These are phyloP conservation scores for Citrullus mucosospermus DNA, from an alignment of 306 rosid genomes.

Conservation along the genomic window DNA sequence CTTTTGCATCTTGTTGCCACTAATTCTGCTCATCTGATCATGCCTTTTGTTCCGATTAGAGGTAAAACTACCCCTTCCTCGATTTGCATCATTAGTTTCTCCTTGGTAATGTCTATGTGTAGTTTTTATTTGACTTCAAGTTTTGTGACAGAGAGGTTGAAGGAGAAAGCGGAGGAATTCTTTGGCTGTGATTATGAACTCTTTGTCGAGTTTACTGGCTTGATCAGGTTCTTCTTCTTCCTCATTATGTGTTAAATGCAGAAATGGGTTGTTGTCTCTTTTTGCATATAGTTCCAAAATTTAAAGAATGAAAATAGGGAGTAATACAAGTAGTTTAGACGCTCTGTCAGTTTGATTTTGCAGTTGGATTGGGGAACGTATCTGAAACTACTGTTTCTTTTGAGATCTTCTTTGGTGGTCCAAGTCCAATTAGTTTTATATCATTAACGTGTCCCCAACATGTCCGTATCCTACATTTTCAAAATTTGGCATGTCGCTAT, in stretches of 20 bases:
- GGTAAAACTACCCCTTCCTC: constrained; percentile 15
- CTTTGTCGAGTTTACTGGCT: constrained; percentile 79
- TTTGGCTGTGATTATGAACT: constrained; percentile 73
- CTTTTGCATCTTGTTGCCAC: constrained; percentile 79
- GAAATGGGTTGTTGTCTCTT: not conserved
- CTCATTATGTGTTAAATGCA: not conserved
- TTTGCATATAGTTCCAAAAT: not conserved
- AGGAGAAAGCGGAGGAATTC: constrained; percentile 75
- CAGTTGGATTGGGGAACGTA: no score
- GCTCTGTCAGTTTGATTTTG: not conserved
- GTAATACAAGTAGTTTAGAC: not conserved
- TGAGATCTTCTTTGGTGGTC: no score
- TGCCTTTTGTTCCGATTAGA: constrained; percentile 72
- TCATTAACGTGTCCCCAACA: no score
- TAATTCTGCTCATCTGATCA: constrained; percentile 48
- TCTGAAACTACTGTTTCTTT: no score
- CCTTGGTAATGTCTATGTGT: not conserved
- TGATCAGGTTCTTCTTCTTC: constrained; percentile 49
- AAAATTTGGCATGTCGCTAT: no score
- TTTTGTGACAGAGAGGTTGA: constrained; percentile 62
- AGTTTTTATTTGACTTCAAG: constrained; percentile 1
- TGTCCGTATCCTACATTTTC: no score
- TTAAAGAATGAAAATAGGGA: not conserved
- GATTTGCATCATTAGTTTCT: not conserved
- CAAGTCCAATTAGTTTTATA: no score